Base-by-base conservation (phyloP, 2,329 filamentous ascomycete species). In the Trichoderma harzianum region DNA sequence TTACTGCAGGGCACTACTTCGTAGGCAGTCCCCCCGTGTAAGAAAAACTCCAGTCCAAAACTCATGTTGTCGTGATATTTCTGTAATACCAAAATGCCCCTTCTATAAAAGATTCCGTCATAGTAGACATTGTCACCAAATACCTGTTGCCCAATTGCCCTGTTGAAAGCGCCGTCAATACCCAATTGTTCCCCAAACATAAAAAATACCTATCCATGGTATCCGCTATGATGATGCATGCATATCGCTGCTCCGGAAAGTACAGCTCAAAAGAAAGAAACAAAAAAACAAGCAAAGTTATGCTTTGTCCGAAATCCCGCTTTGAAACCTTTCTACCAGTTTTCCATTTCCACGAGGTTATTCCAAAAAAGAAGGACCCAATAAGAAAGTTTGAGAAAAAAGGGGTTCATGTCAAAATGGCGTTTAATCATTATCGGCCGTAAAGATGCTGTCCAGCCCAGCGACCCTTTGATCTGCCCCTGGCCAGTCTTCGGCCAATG, bases 401-500 rank as follows among this genome's bases (percentile, higher is more conserved):
- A 53, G 11, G 47, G 21, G 3, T 53, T 53, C 47, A 53, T 53
- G 47, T 7, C 47, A 53, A 53, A 4, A 43, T 53, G 47, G 11
- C 58, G 58, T 36, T 30, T 3, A 10, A 24, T n/a, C 47, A 67
- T 21, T 26, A 58, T 7, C 32, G 43, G n/a, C 47, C n/a, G 18
- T n/a, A 60, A n/a, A 32, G 28, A 21, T 82, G 79, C 62, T 84
- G 76, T n/a, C 82, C 83, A 39, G 80, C 84, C 85, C 84, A 86
- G 55, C 86, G 78, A 3, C 84, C 84, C 72, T 81, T 83, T n/a
- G 77, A 80, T 1, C 77, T 79, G 1, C 81, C 80, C n/a, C 81
- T 80, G n/a, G 91, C 90, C 74, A 98, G 82, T 73, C 93, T 87
- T 74, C 96, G 87, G 14, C 96, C 96, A 78, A 99, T 94, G 79